Base-by-base conservation (phyloP, 1,284 basidiomycete species). In the Ustilago hordei region DNA sequence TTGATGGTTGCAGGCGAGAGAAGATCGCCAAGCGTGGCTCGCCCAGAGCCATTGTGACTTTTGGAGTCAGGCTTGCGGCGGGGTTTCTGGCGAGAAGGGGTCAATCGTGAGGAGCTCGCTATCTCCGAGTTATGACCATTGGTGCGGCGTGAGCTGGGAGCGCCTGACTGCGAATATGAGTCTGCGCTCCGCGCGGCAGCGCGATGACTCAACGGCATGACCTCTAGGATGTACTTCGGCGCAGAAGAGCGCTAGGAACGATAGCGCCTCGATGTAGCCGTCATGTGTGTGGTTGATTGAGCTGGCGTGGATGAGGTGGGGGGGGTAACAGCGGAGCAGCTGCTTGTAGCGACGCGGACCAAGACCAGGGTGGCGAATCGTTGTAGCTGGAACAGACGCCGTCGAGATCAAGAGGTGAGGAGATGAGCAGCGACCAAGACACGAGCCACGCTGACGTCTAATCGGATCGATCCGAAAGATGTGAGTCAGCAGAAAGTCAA, bases 121-220 rank as follows among this genome's bases (percentile, higher is more conserved):
- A 52, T 47, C 9, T 43, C 31, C 8, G 54, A 53, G 19, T 38
- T 35, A n/a, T 35, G 8, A 5, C 43, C 59, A 23, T 61, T 55
- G n/a, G 39, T 8, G 15, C 50, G 56, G 17, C 59, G 60, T 23
- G 59, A n/a, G 15, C 15, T 41, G 19, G 55, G 28, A 8, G 43
- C 43, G 48, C 31, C 35, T 17, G 59, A 15, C 35, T 11, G 8
- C n/a, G 35, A 50, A 12, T 23, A 17, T 28, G 60, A 62, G 43
- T 8, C 31, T 23, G 52, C 38, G 36, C 41, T 54, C 13, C 12
- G 31, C n/a, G 64, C 45, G 31, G 53, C 13, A 50, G 47, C 53
- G 52, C 57, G 53, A 32, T 56, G 64, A 53, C 60, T 58, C 53
- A 66, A 59, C n/a, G 69, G 69, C 69, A 72, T 72, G 60, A 12